Conservation (phyloP, 305 asterid genomes). For the Solanum hybrid region DNA sequence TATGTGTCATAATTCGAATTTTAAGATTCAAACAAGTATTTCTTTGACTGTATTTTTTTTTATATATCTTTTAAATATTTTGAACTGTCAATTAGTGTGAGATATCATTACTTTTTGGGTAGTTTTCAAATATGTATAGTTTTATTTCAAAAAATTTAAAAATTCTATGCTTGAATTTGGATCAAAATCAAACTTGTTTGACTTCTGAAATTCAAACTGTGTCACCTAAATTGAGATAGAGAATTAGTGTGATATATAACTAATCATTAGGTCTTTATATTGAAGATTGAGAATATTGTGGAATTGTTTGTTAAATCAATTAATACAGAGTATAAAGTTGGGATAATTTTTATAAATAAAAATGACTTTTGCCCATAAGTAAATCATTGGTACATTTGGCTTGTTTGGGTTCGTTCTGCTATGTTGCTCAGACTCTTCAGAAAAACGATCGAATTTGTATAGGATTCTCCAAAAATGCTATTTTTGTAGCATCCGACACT, state of each 20-base stretch:
- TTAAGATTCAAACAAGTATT: neutral
- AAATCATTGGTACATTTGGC: neutral
- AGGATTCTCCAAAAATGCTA: neutral
- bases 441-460: fast-evolving
- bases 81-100: neutral
- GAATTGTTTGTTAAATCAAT: too few relatives aligned
- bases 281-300: too few relatives aligned
- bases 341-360: too few relatives aligned
- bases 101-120: neutral
- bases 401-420: neutral
- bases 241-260: too few relatives aligned
- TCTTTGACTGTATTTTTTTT: neutral
- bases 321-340: too few relatives aligned
- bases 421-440: neutral
- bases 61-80: neutral
- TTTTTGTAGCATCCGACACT: neutral
- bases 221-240: too few relatives aligned
- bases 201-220: too few relatives aligned
- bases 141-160: too few relatives aligned
- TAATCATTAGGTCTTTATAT: too few relatives aligned
- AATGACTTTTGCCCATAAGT: too few relatives aligned
- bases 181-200: too few relatives aligned
- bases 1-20: neutral
- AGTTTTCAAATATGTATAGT: neutral
- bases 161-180: too few relatives aligned